These are phyloP conservation scores for Favolaschia claudopus DNA, from an alignment of 768 basidiomycete species.

Conservation along the genomic window DNA sequence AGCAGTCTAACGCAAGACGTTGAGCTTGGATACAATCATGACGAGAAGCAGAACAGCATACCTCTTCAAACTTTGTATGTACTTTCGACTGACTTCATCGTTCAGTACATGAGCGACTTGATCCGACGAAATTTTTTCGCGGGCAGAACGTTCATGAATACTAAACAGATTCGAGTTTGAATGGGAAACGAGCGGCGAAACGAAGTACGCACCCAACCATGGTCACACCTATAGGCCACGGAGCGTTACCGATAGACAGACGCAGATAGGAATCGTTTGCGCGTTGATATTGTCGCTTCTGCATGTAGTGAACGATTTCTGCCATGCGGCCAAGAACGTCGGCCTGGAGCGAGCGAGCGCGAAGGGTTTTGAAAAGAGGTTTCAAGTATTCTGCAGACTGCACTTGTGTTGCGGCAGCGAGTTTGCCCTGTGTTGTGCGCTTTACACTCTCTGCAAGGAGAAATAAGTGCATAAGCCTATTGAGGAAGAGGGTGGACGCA, in stretches of 20 bases:
- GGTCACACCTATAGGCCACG: conserved; percentile 99
- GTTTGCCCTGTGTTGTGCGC: conserved; percentile 88
- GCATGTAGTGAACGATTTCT: conserved; percentile 97
- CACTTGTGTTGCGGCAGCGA: conserved; percentile 94
- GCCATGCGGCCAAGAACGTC: conserved; percentile 89
- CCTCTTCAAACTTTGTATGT: conserved; percentile 97
- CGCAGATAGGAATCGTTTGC: conserved; percentile 98
- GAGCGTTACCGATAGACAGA: conserved; percentile 96
- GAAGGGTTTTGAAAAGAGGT: conserved; percentile 90
- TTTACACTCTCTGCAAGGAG: conserved; percentile 75
- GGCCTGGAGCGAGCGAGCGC: conserved; percentile 83
- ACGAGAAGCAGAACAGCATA: conserved; percentile 39
- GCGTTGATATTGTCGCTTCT: conserved; percentile 91
- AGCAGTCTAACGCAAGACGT: too few relatives aligned
- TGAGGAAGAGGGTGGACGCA: conserved; percentile 40
- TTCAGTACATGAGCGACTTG: conserved; percentile 98
- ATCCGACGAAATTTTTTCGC: conserved; percentile 97
- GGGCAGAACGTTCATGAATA: conserved; percentile 97
- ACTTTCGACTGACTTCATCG: conserved; percentile 98
- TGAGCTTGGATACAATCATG: too few relatives aligned
- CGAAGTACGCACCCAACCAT: conserved; percentile 92
- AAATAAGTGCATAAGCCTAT: conserved; percentile 4
- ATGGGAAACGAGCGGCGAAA: neutral
- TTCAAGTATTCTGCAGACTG: conserved; percentile 98
- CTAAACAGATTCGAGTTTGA: conserved; percentile 44